phyloP scores from a whole-genome alignment of 1,284 basidiomycete genomes.

The Malassezia furfur region DNA sequence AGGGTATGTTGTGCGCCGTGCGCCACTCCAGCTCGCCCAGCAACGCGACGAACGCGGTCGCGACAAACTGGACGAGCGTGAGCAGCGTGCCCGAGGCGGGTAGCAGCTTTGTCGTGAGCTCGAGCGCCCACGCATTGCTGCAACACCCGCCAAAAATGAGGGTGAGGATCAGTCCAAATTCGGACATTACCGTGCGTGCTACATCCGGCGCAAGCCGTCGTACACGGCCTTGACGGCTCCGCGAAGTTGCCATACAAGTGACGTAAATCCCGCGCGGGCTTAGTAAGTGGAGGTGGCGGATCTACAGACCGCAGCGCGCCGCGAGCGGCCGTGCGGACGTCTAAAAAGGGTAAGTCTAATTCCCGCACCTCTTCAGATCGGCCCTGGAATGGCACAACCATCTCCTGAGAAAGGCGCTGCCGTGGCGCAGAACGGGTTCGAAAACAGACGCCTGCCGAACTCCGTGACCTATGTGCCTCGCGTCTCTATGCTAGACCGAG shows the following conservation, averaged over 20 bases:
- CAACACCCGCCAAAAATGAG: conserved; percentile 47
- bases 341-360: too few relatives aligned
- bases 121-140: conserved; percentile 41
- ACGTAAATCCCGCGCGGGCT: too few relatives aligned
- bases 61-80: conserved; percentile 41
- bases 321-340: too few relatives aligned
- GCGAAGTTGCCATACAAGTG: background rate
- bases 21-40: conserved; percentile 24
- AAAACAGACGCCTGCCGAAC: background rate
- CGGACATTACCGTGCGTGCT: background rate
- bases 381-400: background rate
- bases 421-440: background rate
- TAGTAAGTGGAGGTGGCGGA: too few relatives aligned
- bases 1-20: background rate
- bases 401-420: background rate
- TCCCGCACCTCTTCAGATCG: background rate
- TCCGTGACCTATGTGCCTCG: conserved; percentile 9
- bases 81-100: conserved; percentile 38
- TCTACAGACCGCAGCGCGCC: too few relatives aligned
- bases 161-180: conserved; percentile 24
- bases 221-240: background rate
- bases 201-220: background rate
- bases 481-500: conserved; percentile 7
- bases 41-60: conserved; percentile 30
- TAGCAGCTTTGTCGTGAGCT: conserved; percentile 31